Base-by-base conservation (phyloP, 2,329 filamentous ascomycete species). In the Calonectria pauciramosa region DNA sequence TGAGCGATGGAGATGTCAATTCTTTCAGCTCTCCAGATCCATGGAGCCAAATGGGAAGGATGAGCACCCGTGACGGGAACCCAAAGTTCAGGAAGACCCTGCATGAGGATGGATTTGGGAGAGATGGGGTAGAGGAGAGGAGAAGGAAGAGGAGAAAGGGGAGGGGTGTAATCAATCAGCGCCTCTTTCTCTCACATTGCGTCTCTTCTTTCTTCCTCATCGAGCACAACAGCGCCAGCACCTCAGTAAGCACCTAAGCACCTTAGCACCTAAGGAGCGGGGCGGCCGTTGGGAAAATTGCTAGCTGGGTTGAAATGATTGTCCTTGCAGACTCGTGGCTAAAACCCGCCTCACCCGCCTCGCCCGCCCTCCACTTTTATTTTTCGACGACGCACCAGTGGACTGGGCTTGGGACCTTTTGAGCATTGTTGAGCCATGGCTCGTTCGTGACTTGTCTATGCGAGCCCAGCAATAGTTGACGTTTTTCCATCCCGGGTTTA, bases 291-390 rank as follows among this genome's bases (percentile, higher is more conserved):
- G 52, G 36, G 41, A 49, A 56, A 52, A 36, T 28, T 72, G 36
- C 56, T 54, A 60, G 54, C 59, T 68, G 51, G 51, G 38, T 47
- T 63, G 65, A 23, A 51, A 64, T 72, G 64, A 72, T 66, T 72
- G 64, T 72, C 70, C 44, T 54, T 68, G 64, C 64, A 72, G 60
- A 32, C 41, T 65, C 60, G 26, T 49, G 41, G 65, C 64, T 51
- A 66, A 70, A 68, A 72, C 70, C 65, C 70, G 70, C 65, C 70
- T 72, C 70, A 47, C 70, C 70, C 70, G 70, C 70, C 70, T 59
- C 70, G 36, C 63, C 70, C 30, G 49, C 38, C 38, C 65, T 30
- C 51, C 49, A 23, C 38, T 34, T 34, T 65, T 65, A 13, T 32
- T 34, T 49, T 44, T 41, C 18, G 28, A 65, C 60, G 60, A 65